Conservation (phyloP, 768 basidiomycete species). For the Pleurotus djamor region DNA sequence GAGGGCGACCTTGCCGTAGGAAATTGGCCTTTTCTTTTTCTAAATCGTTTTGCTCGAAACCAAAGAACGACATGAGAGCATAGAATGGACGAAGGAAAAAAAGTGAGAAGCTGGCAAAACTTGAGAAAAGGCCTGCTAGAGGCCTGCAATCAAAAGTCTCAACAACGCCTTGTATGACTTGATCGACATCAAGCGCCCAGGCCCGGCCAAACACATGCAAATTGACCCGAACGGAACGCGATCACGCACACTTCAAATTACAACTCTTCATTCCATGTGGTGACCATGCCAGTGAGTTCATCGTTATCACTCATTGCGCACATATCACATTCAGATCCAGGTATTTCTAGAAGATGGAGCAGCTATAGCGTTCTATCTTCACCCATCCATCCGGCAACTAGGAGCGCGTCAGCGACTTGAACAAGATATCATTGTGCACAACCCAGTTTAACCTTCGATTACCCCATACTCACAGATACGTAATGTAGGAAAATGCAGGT, state of each 20-base stretch:
- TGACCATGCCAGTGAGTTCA: not conserved
- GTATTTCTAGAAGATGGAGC: conserved; percentile 14
- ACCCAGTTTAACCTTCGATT: not conserved
- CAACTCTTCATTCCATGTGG: too few species aligned
- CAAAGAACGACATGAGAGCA: conserved; percentile 78
- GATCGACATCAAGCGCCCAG: not conserved
- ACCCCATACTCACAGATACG: not conserved
- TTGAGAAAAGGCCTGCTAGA: conserved; percentile 3
- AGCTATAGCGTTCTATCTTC: conserved; percentile 29
- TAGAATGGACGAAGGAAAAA: not conserved
- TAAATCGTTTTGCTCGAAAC: conserved; percentile 59
- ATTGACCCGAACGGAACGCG: not conserved
- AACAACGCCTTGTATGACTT: not conserved
- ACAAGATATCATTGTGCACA: conserved; percentile 26
- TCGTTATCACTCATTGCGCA: not conserved
- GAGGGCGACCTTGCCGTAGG: conserved; percentile 35
- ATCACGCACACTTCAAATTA: too few species aligned
- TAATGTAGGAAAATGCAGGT: conserved; percentile 18
- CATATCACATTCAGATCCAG: not conserved
- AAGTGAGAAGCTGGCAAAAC: not conserved
- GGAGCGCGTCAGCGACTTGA: conserved; percentile 17
- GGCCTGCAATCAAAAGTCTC: conserved; percentile 2
- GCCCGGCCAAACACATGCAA: not conserved
- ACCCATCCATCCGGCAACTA: conserved; percentile 23
- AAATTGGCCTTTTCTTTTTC: conserved; percentile 64